These are phyloP conservation scores for Dichomitus squalens DNA, from an alignment of 1,284 basidiomycete genomes.

Conservation along the genomic window DNA sequence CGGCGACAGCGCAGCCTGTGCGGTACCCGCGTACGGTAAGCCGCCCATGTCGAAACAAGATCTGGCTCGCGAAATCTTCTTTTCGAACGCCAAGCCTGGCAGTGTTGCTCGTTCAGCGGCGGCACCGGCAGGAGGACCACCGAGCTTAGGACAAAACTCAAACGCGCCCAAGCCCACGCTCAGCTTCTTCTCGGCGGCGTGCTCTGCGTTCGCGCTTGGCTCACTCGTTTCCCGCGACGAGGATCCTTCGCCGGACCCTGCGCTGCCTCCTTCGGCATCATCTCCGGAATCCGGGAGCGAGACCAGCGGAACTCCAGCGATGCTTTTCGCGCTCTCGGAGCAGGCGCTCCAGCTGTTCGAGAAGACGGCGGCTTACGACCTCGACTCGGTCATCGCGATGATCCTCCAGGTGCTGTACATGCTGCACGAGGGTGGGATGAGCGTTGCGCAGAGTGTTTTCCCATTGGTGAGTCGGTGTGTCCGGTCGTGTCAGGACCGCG, in stretches of 20 bases:
- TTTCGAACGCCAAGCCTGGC: constrained; percentile 20
- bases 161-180: constrained; percentile 44
- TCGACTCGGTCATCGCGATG: constrained; percentile 54
- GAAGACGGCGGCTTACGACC: constrained; percentile 44
- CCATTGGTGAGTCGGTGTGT: constrained; percentile 40
- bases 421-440: constrained; percentile 50
- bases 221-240: constrained; percentile 39
- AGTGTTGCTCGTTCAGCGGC: constrained; percentile 9
- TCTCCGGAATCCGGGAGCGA: constrained; percentile 7
- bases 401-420: constrained; percentile 57
- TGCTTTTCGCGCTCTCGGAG: constrained; percentile 47
- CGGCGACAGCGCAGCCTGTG: constrained; percentile 1
- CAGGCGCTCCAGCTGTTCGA: constrained; percentile 48
- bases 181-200: constrained; percentile 59
- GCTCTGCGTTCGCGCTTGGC: constrained; percentile 59
- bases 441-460: constrained; percentile 44
- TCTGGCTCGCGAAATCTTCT: constrained; percentile 40
- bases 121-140: background rate
- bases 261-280: constrained; percentile 15
- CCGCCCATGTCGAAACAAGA: constrained; percentile 28
- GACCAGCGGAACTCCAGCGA: constrained; percentile 34
- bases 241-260: constrained; percentile 8
- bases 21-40: constrained; percentile 5
- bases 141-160: constrained; percentile 2
- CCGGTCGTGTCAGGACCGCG: background rate